These are phyloP conservation scores for Dactylellina parvicollis DNA, from an alignment of 2,329 filamentous ascomycete genomes.

Conservation along the genomic window DNA sequence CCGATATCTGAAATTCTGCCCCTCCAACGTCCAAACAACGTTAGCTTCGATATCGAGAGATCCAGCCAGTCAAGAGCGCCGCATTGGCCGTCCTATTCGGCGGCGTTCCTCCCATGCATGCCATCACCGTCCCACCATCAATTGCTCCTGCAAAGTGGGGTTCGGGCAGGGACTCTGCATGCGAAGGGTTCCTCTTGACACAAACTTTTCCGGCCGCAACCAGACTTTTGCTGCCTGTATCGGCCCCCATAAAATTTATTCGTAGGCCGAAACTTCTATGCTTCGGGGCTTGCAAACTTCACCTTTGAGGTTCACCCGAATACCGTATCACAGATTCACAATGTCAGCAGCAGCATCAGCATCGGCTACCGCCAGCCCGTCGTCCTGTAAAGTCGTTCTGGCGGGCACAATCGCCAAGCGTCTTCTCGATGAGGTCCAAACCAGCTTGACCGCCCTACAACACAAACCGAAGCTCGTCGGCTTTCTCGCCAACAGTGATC, in stretches of 20 bases:
- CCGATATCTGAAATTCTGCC: constrained; percentile 35
- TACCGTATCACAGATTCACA: neutral
- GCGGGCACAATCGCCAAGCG: constrained; percentile 86
- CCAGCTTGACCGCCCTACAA: constrained; percentile 62
- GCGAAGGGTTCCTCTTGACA: constrained; percentile 15
- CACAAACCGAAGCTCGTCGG: constrained; percentile 81
- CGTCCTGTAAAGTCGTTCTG: constrained; percentile 90
- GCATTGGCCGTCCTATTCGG: constrained; percentile 13
- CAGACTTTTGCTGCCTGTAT: constrained; percentile 28
- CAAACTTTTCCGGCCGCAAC: constrained; percentile 26
- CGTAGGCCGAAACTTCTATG: constrained; percentile 4
- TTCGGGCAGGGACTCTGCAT: no score
- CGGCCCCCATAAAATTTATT: constrained; percentile 22
- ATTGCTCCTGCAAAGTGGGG: constrained; percentile 11
- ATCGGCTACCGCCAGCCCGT: constrained; percentile 59
- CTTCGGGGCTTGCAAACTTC: constrained; percentile 1
- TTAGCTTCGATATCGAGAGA: constrained; percentile 9
- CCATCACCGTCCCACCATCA: constrained; percentile 5
- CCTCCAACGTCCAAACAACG: constrained; percentile 13
- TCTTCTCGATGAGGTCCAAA: constrained; percentile 76
- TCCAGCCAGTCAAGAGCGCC: constrained; percentile 35
- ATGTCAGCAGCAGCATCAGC: constrained; percentile 20
- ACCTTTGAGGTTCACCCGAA: neutral
- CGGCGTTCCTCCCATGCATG: constrained; percentile 13
- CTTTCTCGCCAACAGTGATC: constrained; percentile 91